A percentile compares a stretch with the other conserved stretches of the same genome.
Conservation (phyloP, 1,284 basidiomycete genomes). For the Trichosporon ovoides region DNA sequence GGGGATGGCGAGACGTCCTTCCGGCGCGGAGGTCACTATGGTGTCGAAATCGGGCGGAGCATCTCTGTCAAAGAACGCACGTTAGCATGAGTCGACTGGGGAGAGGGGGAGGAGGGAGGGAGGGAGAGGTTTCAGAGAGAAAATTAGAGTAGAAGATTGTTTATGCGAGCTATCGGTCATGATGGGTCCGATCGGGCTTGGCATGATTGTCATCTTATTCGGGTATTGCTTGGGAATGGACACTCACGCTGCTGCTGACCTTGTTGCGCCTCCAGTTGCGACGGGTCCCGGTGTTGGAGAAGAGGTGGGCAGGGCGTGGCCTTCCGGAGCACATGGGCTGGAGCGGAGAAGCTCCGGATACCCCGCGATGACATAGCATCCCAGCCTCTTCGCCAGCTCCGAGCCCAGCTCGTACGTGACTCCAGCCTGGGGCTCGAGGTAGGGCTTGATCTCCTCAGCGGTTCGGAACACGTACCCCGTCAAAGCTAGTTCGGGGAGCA, state of each 20-base stretch:
- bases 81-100: neutral
- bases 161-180: neutral
- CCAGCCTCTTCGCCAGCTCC: constrained; percentile 58
- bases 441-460: constrained; percentile 62
- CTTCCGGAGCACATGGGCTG: neutral
- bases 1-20: neutral
- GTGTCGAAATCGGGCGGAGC: neutral
- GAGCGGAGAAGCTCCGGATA: constrained; percentile 55
- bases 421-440: constrained; percentile 68
- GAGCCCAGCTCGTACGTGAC: constrained; percentile 66
- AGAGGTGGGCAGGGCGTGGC: neutral
- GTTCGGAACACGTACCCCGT: constrained; percentile 75
- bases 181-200: neutral
- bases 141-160: neutral
- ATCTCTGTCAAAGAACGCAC: neutral
- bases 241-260: no score
- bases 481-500: constrained; percentile 65
- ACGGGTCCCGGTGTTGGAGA: neutral
- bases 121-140: neutral
- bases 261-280: no score
- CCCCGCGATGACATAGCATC: constrained; percentile 73
- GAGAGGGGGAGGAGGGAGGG: neutral
- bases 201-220: neutral
- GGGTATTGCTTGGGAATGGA: neutral
- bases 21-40: neutral